A percentile compares a stretch with the other conserved stretches of the same genome.
Evolutionary conservation across 2,329 filamentous ascomycete genomes (phyloP).

Genomic region (Paraphaeosphaeria sporulosa): DNA sequence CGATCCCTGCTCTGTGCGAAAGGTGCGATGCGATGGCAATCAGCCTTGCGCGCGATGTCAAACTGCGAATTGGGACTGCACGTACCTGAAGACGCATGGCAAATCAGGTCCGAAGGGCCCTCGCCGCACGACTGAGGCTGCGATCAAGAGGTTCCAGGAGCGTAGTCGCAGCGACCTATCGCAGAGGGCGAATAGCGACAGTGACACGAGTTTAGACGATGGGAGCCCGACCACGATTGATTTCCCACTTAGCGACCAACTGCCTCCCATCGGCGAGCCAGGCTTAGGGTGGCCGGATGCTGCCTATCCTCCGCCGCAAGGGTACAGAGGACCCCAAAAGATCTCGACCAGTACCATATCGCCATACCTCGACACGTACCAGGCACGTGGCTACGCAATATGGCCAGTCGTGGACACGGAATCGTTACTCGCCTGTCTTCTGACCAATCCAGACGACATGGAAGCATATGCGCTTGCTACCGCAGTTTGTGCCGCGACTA

Average conservation of each 20-base stretch:
- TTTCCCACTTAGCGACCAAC: constrained; percentile 31
- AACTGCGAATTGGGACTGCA: constrained; percentile 47
- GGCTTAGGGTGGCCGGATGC: constrained; percentile 37
- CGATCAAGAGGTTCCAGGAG: constrained; percentile 43
- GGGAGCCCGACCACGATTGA: constrained; percentile 39
- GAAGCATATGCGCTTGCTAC: constrained; percentile 43
- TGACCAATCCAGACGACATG: constrained; percentile 41
- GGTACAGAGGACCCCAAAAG: constrained; percentile 28
- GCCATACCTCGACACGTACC: constrained; percentile 43
- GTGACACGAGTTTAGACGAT: constrained; percentile 42
- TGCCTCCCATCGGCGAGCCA: constrained; percentile 31
- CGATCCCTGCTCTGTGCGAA: constrained; percentile 46
- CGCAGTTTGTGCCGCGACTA: constrained; percentile 44
- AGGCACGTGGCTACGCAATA: constrained; percentile 40
- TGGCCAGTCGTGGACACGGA: constrained; percentile 47
- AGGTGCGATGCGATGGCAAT: constrained; percentile 45
- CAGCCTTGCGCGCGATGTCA: constrained; percentile 44
- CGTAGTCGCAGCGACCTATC: constrained; percentile 35
- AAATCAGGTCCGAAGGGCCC: constrained; percentile 48
- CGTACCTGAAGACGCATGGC: constrained; percentile 46
- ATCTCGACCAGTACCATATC: constrained; percentile 44
- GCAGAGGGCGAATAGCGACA: constrained; percentile 35
- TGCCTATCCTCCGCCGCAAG: constrained; percentile 26
- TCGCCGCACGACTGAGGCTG: constrained; percentile 43
- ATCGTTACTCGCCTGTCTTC: constrained; percentile 38